Evolutionary conservation across 352 stramenopile genomes (phyloP).

Genomic region (Globisporangium ultimum): DNA sequence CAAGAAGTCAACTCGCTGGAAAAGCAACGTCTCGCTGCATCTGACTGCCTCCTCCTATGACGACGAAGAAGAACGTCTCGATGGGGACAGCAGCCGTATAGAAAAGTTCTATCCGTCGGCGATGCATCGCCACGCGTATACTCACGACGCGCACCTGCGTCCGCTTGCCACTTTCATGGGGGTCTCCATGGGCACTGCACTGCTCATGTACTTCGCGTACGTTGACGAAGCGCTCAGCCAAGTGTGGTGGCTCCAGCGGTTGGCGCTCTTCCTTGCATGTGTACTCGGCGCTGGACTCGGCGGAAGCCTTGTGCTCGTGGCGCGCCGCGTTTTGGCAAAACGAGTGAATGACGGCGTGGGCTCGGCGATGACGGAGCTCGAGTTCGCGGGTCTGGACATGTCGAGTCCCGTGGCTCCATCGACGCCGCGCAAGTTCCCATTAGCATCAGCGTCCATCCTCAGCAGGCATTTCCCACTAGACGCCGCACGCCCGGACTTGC

Average conservation of each 20-base stretch:
- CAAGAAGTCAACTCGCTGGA: slow-evolving; percentile 36
- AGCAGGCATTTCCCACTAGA: slow-evolving; percentile 32
- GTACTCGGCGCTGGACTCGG: slow-evolving; percentile 26
- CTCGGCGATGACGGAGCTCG: slow-evolving; percentile 38
- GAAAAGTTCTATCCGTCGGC: slow-evolving; percentile 34
- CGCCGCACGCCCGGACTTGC: slow-evolving; percentile 37
- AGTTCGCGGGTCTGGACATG: slow-evolving; percentile 29
- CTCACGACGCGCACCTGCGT: slow-evolving; percentile 26
- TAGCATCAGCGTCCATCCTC: slow-evolving; percentile 24
- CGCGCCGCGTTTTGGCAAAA: slow-evolving; percentile 6
- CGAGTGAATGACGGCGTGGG: slow-evolving; percentile 16
- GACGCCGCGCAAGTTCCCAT: slow-evolving; percentile 32
- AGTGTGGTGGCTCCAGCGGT: slow-evolving; percentile 37
- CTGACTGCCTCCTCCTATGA: slow-evolving; percentile 28
- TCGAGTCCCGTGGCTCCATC: slow-evolving; percentile 27
- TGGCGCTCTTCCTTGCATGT: slow-evolving; percentile 26
- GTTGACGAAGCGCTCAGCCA: slow-evolving; percentile 11
- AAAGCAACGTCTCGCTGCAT: slow-evolving; percentile 50
- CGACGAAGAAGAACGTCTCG: slow-evolving; percentile 31
- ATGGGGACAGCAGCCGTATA: slow-evolving; percentile 22
- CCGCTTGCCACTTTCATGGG: slow-evolving; percentile 34
- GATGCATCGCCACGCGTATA: slow-evolving; percentile 28
- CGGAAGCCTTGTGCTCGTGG: slow-evolving; percentile 19
- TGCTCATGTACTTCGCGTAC: slow-evolving; percentile 34
- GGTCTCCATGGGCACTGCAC: slow-evolving; percentile 19